Evolutionary conservation across 2,329 filamentous ascomycete genomes (phyloP).

Genomic region (Pyricularia pennisetigena): DNA sequence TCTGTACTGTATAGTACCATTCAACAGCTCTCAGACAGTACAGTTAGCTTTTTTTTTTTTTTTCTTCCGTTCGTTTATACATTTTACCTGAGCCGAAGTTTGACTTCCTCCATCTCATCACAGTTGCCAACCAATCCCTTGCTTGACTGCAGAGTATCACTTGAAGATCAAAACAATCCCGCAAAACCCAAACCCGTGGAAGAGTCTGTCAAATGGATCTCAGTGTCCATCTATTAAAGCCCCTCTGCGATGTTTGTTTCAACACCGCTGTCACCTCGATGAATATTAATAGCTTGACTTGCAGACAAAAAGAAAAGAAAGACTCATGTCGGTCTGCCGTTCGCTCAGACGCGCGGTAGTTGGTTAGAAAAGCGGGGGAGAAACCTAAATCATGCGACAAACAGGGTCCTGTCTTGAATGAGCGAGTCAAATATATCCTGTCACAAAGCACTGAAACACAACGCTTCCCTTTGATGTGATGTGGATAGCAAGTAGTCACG

Average conservation of each 20-base stretch:
- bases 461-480: neutral
- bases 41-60: neutral
- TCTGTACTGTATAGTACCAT: no score
- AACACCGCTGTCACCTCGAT: neutral
- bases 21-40: neutral
- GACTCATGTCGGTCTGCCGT: neutral
- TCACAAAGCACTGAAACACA: neutral
- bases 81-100: neutral
- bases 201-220: neutral
- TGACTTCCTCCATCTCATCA: neutral
- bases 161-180: neutral
- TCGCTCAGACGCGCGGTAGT: neutral
- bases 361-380: neutral
- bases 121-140: neutral
- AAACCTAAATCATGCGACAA: neutral
- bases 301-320: no score
- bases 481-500: neutral
- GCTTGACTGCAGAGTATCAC: neutral
- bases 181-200: neutral
- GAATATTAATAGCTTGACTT: neutral
- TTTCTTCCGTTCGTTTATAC: neutral
- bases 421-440: neutral
- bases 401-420: neutral
- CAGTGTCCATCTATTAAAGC: neutral
- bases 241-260: neutral